Conservation (phyloP, 108 stramenopile genomes). For the Cyclotella baltica region DNA sequence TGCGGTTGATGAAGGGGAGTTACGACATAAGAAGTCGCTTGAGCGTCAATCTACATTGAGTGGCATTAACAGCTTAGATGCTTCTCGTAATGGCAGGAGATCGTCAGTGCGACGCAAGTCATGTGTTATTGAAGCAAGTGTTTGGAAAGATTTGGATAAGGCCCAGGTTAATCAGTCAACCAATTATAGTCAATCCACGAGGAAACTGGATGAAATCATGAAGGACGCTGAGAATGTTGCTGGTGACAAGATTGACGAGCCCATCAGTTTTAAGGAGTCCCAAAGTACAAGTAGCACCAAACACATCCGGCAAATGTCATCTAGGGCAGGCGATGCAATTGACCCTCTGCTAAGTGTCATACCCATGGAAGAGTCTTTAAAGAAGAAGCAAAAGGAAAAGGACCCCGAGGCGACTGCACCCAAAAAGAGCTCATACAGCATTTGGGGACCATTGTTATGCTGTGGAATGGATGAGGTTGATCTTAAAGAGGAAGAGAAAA, state of each 20-base stretch:
- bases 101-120: background rate
- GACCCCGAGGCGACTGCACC: too few relatives aligned
- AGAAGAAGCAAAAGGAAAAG: background rate
- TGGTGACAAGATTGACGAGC: background rate
- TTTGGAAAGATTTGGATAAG: constrained; percentile 10
- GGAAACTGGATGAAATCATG: background rate
- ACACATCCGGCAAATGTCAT: background rate
- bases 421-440: background rate
- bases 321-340: constrained; percentile 9
- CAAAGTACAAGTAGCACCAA: background rate
- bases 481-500: background rate
- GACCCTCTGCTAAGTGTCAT: constrained; percentile 18
- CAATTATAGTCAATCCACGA: background rate
- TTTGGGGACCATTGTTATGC: constrained; percentile 13
- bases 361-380: background rate
- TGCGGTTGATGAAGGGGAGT: background rate
- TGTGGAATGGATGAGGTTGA: constrained; percentile 11
- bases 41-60: background rate
- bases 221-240: background rate
- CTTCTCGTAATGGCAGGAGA: background rate
- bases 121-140: constrained; percentile 5
- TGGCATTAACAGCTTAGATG: background rate
- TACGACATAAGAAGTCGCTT: background rate
- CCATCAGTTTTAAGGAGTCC: background rate
- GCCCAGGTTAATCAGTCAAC: background rate